Conservation (phyloP, 495 filamentous ascomycete genomes). For the Aspergillus asperescens region DNA sequence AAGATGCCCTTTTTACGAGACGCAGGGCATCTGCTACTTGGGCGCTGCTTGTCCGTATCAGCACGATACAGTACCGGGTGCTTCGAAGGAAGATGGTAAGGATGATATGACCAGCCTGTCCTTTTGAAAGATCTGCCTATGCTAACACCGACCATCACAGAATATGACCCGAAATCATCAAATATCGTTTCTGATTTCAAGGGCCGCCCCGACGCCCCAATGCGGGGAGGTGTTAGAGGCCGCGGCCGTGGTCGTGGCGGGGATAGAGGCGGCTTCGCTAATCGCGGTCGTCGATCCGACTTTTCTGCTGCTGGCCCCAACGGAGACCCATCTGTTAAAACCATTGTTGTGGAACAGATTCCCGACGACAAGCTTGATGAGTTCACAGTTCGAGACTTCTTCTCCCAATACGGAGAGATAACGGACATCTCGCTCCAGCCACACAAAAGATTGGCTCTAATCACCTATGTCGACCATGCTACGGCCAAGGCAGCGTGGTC, state of each 20-base stretch:
- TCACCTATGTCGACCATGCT: slow-evolving; percentile 71
- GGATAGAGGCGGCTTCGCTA: slow-evolving; percentile 40
- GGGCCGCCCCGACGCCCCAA: slow-evolving; percentile 17
- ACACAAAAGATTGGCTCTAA: slow-evolving; percentile 70
- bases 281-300: slow-evolving; percentile 54
- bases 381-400: slow-evolving; percentile 69
- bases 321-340: slow-evolving; percentile 66
- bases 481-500: slow-evolving; percentile 77
- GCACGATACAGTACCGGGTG: slow-evolving; percentile 63
- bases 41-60: slow-evolving; percentile 76
- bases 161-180: slow-evolving; percentile 81
- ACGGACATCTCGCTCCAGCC: slow-evolving; percentile 66
- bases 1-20: slow-evolving; percentile 83
- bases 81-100: slow-evolving; percentile 48
- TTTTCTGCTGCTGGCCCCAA: slow-evolving; percentile 75
- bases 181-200: slow-evolving; percentile 38
- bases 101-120: not conserved
- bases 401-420: slow-evolving; percentile 78
- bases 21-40: slow-evolving; percentile 76
- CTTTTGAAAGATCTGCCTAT: not conserved
- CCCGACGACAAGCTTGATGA: slow-evolving; percentile 82
- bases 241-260: slow-evolving; percentile 47
- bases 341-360: slow-evolving; percentile 89
- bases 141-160: slow-evolving; percentile 43
- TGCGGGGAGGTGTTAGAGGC: slow-evolving; percentile 36